Evolutionary conservation across 768 basidiomycete species (phyloP), one percentile per base, ranked within the genome.

Genomic region (Hericium erinaceus): DNA sequence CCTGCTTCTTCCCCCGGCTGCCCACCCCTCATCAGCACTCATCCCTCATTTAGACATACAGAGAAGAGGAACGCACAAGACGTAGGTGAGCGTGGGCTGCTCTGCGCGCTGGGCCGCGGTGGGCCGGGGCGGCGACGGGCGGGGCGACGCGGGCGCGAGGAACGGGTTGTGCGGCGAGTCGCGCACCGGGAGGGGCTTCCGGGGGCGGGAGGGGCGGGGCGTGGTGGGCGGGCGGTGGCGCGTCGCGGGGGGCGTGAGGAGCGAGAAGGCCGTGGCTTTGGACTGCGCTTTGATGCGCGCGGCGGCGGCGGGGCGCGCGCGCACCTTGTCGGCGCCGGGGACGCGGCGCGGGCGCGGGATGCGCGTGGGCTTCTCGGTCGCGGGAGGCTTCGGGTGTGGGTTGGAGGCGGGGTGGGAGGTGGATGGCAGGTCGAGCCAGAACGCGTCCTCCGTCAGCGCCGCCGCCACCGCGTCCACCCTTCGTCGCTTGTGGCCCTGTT

Each of bases 141-240:
- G 61, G 12, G 50, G 60, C 20, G 62, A 56, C 12, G 60, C 57
- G 39, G 58, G 57, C 49, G 55, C 60, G 12, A 63, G 49, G 56
- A 63, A 63, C 2, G 62, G 62, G 28, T 63, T 63, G 50, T 63
- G 61, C 39, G 62, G 62, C 5, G 62, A 63, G 46, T 63, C 62
- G 20, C 62, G 62, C 39, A 63, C 60, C 3, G 62, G 62, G 57
- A 56, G 54, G 22, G 22, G 22, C 22, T n/a, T n/a, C n/a, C n/a
- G n/a, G n/a, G n/a, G n/a, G n/a, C n/a, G n/a, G n/a, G n/a, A n/a
- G n/a, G n/a, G n/a, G n/a, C n/a, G n/a, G n/a, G n/a, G n/a, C n/a
- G n/a, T 63, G 26, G 53, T 50, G 8, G 51, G 60, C 7, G 44
- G 62, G 44, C 62, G 60, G 41, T 46, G 57, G 6, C 60, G 60